A percentile compares a stretch with the other conserved stretches of the same genome.
Conservation (phyloP, 2,329 filamentous ascomycete genomes). For the Hypocreales sp. region DNA sequence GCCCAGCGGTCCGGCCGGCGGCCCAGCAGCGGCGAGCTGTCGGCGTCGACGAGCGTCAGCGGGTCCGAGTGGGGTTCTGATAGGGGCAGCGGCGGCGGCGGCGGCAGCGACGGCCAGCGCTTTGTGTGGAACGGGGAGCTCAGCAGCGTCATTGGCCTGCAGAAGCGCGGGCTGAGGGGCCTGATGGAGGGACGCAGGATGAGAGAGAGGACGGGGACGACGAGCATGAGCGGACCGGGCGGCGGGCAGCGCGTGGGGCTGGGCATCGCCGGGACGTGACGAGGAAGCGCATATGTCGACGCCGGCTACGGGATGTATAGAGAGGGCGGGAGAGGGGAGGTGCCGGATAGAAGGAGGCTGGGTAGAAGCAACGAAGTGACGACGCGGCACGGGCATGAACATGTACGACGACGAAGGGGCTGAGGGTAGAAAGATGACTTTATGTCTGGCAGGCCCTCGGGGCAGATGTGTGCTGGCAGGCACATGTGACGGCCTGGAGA, state of each 20-base stretch:
- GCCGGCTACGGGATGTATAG: not conserved
- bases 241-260: conserved; percentile 29
- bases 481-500: too few species aligned
- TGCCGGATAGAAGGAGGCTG: not conserved
- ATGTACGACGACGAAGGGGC: too few species aligned
- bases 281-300: not conserved
- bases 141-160: conserved; percentile 82
- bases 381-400: too few species aligned
- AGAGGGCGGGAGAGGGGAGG: not conserved
- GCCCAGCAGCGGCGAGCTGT: conserved; percentile 31
- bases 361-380: too few species aligned
- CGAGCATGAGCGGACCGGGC: conserved; percentile 10
- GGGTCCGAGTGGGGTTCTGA: conserved; percentile 43
- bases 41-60: conserved; percentile 33
- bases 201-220: conserved; percentile 50
- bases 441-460: too few species aligned
- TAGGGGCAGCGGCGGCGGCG: too few species aligned
- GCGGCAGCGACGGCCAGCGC: conserved; percentile 31
- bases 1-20: conserved; percentile 20
- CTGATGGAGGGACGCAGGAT: conserved; percentile 89
- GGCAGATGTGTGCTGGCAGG: too few species aligned
- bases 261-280: conserved; percentile 36
- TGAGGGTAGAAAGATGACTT: too few species aligned
- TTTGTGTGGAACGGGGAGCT: conserved; percentile 64
- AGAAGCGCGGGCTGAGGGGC: conserved; percentile 82